Evolutionary conservation across 495 filamentous ascomycete species (phyloP).

Genomic region (Xylaria scruposa): DNA sequence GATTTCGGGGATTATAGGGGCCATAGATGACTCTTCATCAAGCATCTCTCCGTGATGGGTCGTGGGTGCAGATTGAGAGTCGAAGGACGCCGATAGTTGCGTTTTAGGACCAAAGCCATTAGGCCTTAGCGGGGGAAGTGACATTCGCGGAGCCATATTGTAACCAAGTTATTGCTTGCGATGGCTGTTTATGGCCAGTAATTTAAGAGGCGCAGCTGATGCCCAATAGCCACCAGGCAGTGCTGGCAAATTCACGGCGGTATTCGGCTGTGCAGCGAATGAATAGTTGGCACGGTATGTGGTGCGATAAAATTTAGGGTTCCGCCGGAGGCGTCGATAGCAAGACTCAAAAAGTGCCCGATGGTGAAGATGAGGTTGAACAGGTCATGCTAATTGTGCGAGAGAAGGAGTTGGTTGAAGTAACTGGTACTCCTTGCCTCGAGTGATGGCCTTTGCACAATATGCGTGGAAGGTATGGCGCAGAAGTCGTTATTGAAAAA

Average conservation of each 20-base stretch:
- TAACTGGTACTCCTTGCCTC: neutral
- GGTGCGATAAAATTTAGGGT: neutral
- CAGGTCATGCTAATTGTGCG: neutral
- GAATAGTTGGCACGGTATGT: neutral
- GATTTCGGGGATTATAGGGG: too few species aligned
- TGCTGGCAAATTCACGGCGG: neutral
- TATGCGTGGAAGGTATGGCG: slow-evolving; percentile 17
- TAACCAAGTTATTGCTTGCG: neutral
- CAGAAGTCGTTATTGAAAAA: neutral
- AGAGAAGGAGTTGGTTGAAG: neutral
- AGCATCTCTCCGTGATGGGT: neutral
- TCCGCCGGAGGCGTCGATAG: neutral
- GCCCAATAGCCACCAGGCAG: neutral
- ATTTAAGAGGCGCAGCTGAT: neutral
- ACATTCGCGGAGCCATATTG: neutral
- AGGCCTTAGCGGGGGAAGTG: neutral
- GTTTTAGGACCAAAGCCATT: neutral
- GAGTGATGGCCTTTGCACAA: slow-evolving; percentile 6
- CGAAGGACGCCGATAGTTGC: neutral
- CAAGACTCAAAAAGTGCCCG: neutral
- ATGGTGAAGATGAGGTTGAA: neutral
- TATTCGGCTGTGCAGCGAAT: neutral
- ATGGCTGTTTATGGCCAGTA: neutral
- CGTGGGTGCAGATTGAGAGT: neutral
- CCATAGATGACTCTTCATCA: neutral